Evolutionary conservation across 768 basidiomycete species (phyloP).

Genomic region (Podaxis carcinomalis): DNA sequence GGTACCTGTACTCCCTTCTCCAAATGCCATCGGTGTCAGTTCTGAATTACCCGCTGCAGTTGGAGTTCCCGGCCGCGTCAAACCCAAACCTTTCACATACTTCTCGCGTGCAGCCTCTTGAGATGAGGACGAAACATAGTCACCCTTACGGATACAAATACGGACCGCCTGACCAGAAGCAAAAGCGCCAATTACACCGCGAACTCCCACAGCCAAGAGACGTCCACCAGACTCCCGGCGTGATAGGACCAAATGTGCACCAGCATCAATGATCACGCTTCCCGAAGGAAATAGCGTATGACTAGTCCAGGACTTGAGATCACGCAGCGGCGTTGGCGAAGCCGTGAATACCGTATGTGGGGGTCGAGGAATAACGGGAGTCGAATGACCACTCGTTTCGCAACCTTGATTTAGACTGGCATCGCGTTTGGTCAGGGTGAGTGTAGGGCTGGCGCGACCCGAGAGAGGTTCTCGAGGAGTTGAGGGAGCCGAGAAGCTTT

Average conservation of each 20-base stretch:
- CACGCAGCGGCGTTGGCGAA: constrained; percentile 64
- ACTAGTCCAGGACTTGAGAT: constrained; percentile 95
- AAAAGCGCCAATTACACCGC: constrained; percentile 83
- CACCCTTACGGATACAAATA: constrained; percentile 50
- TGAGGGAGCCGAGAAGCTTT: constrained; percentile 23
- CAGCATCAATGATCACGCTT: constrained; percentile 81
- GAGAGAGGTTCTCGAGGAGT: constrained; percentile 5
- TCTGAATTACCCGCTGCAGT: constrained; percentile 36
- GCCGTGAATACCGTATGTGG: constrained; percentile 89
- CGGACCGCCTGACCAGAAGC: constrained; percentile 94
- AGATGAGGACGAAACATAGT: constrained; percentile 20
- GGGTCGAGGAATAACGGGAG: constrained; percentile 41
- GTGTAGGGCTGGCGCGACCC: background rate
- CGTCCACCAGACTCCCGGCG: constrained; percentile 86
- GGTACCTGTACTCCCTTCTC: constrained; percentile 2
- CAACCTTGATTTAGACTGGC: constrained; percentile 7
- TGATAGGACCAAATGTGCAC: constrained; percentile 83
- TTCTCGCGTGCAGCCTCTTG: constrained; percentile 25
- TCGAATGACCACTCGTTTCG: constrained; percentile 18
- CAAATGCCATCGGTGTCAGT: constrained; percentile 38
- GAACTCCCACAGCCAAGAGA: constrained; percentile 87
- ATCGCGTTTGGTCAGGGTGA: background rate
- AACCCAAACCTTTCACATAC: constrained; percentile 34
- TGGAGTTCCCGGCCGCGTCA: constrained; percentile 58
- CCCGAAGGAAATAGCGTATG: constrained; percentile 92